Evolutionary conservation across 2,329 filamentous ascomycete species (phyloP).

Genomic region (Seiridium cupressi): DNA sequence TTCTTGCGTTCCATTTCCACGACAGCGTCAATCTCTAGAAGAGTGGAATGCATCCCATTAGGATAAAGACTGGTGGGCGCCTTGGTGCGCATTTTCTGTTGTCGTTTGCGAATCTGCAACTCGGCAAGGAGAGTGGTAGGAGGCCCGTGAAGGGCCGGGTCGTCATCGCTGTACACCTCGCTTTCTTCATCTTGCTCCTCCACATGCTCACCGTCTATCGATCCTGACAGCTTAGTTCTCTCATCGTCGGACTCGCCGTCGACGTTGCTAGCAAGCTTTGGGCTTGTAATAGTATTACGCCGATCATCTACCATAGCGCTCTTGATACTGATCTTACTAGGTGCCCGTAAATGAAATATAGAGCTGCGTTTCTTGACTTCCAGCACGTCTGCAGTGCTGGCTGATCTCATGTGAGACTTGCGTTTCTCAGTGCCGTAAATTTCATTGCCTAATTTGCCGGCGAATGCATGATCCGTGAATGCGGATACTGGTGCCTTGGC

Average conservation of each 20-base stretch:
- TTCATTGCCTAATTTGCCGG: conserved; percentile 71
- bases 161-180: conserved; percentile 44
- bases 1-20: conserved; percentile 79
- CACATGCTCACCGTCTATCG: conserved; percentile 24
- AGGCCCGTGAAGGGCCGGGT: conserved; percentile 60
- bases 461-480: conserved; percentile 86
- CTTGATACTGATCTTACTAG: conserved; percentile 28
- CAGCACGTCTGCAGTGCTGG: conserved; percentile 19
- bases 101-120: conserved; percentile 84
- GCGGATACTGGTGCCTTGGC: conserved; percentile 83
- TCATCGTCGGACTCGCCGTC: conserved; percentile 21
- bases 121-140: conserved; percentile 93
- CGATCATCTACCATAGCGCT: conserved; percentile 20
- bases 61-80: conserved; percentile 62
- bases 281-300: conserved; percentile 14
- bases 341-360: conserved; percentile 46
- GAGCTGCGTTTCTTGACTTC: conserved; percentile 46
- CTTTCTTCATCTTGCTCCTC: conserved; percentile 43
- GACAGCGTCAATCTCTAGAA: conserved; percentile 87
- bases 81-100: conserved; percentile 77
- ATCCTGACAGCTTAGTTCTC: conserved; percentile 19
- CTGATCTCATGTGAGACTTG: conserved; percentile 31
- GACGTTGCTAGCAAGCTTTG: conserved; percentile 2
- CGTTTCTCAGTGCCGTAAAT: conserved; percentile 66
- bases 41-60: conserved; percentile 84